A percentile compares a stretch with the other conserved stretches of the same genome.
Conservation (phyloP, 257 asterid genomes). For the Buddleja alternifolia region DNA sequence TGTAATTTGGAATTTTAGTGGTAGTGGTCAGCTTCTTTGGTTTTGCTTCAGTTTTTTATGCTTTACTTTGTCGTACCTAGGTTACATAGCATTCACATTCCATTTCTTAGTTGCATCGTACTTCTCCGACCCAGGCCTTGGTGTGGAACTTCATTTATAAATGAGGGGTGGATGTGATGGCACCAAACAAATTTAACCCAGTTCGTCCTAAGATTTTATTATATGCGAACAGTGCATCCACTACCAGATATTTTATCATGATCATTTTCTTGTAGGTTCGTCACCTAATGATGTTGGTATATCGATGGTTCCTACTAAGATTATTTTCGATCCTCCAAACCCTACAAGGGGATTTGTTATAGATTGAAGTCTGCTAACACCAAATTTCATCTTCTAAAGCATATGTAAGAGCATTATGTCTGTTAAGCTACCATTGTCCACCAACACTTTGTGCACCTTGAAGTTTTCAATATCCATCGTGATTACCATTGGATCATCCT, state of each 20-base stretch:
- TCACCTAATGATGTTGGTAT: neutral
- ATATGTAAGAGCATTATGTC: too few relatives aligned
- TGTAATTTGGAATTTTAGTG: fast-evolving
- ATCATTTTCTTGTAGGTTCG: neutral
- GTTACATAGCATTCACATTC: neutral
- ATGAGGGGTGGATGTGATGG: neutral
- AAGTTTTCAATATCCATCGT: too few relatives aligned
- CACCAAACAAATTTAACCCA: neutral
- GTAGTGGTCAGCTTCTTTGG: too few relatives aligned
- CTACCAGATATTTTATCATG: neutral
- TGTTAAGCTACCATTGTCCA: too few relatives aligned
- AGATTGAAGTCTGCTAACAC: too few relatives aligned
- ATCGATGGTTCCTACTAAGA: neutral
- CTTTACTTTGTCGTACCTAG: too few relatives aligned
- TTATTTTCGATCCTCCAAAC: neutral
- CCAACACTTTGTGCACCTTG: too few relatives aligned
- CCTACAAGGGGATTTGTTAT: neutral
- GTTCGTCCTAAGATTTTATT: neutral
- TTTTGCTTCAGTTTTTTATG: too few relatives aligned
- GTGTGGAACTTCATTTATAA: neutral
- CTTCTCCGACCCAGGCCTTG: neutral
- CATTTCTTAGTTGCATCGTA: neutral
- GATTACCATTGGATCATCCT: too few relatives aligned
- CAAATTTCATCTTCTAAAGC: too few relatives aligned
- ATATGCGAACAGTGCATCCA: neutral